A percentile compares a stretch with the other conserved stretches of the same genome.
phyloP scores from a whole-genome alignment of 257 asterid species.

The Lavandula angustifolia region DNA sequence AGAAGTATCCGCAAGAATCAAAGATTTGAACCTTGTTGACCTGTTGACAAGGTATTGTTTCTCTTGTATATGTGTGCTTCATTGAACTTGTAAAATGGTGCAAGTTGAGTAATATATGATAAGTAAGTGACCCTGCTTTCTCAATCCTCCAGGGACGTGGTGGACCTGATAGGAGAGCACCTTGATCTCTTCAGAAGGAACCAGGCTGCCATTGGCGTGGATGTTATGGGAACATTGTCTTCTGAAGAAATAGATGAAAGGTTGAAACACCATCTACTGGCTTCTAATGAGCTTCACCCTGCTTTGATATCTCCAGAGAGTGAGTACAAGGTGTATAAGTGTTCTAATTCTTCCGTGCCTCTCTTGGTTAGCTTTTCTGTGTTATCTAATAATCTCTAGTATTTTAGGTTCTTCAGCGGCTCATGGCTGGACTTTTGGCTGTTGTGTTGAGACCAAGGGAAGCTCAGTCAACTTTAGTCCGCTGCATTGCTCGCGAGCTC shows the following conservation, averaged over 20 bases:
- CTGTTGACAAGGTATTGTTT: conserved; percentile 74
- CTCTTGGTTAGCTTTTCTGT: conserved; percentile 25
- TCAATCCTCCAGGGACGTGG: conserved; percentile 66
- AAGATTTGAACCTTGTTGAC: conserved; percentile 87
- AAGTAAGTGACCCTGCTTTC: conserved; percentile 23
- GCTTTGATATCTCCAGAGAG: conserved; percentile 94
- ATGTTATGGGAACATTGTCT: conserved; percentile 94
- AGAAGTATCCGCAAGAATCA: conserved; percentile 78
- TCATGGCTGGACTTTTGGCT: conserved; percentile 89
- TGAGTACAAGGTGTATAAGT: conserved; percentile 99
- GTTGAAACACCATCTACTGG: conserved; percentile 81
- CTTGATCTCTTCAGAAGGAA: conserved; percentile 88
- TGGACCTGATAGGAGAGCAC: conserved; percentile 85
- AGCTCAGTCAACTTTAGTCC: conserved; percentile 87
- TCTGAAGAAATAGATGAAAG: conserved; percentile 98
- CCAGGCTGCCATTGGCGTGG: conserved; percentile 89
- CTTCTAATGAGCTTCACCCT: conserved; percentile 95
- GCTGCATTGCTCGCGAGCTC: conserved; percentile 93
- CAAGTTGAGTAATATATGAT: conserved; percentile 22
- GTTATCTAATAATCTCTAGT: conserved; percentile 37
- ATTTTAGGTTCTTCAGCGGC: conserved; percentile 84
- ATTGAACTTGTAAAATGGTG: conserved; percentile 11
- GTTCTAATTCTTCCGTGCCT: conserved; percentile 36
- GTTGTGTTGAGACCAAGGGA: conserved; percentile 91
- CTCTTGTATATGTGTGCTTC: conserved; percentile 17